Evolutionary conservation across 2,329 filamentous ascomycete genomes (phyloP).

Genomic region (Pseudogymnoascus sp.): DNA sequence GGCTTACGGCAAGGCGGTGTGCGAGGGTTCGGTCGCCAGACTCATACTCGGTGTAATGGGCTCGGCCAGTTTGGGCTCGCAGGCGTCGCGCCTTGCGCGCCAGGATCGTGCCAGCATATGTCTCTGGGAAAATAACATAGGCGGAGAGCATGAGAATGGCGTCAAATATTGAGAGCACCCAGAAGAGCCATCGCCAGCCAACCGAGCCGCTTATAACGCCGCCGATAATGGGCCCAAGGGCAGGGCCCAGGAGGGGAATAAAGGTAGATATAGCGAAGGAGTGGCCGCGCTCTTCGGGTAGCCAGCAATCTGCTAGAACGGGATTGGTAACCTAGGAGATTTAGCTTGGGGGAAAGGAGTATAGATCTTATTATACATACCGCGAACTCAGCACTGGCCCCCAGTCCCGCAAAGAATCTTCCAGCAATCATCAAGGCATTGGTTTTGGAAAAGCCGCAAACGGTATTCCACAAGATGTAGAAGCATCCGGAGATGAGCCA

Average conservation of each 20-base stretch:
- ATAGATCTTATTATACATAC: constrained; percentile 33
- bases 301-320: constrained; percentile 40
- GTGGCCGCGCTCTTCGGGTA: constrained; percentile 37
- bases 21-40: constrained; percentile 28
- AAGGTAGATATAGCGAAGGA: constrained; percentile 31
- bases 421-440: constrained; percentile 37
- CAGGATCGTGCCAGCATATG: constrained; percentile 29
- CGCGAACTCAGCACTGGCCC: constrained; percentile 39
- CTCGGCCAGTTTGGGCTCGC: constrained; percentile 30
- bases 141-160: constrained; percentile 35
- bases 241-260: constrained; percentile 27
- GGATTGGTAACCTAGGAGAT: constrained; percentile 34
- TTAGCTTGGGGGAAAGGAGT: constrained; percentile 11
- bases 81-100: constrained; percentile 26
- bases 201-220: constrained; percentile 41
- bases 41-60: constrained; percentile 44
- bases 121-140: constrained; percentile 37
- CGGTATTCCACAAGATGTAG: constrained; percentile 44
- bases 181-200: constrained; percentile 49
- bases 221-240: constrained; percentile 40
- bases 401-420: constrained; percentile 41
- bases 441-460: constrained; percentile 35
- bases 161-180: constrained; percentile 39
- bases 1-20: constrained; percentile 32
- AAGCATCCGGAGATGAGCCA: constrained; percentile 39